Conservation (phyloP, 176 grass and related monocot genomes). For the Musa beccarii region DNA sequence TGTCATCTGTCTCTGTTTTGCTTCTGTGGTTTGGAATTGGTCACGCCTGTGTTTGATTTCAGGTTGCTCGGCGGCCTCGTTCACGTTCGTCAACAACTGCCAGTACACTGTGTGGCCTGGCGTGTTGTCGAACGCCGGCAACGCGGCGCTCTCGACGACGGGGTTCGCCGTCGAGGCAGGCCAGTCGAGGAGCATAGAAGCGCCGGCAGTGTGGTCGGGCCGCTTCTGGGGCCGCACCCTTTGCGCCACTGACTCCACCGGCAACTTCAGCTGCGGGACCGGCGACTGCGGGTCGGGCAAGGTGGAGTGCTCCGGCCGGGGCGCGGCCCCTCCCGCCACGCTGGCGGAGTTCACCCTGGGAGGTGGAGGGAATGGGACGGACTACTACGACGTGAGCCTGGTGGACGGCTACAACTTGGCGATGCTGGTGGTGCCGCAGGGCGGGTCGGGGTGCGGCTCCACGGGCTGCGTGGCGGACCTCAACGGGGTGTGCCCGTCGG, state of each 20-base stretch:
- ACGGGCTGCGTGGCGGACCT: slow-evolving; percentile 64
- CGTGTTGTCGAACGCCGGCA: background rate
- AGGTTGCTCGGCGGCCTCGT: background rate
- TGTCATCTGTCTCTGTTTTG: too few species aligned
- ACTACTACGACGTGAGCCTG: slow-evolving; percentile 85
- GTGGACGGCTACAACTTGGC: slow-evolving; percentile 73
- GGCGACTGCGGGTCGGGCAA: background rate
- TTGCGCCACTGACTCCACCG: background rate
- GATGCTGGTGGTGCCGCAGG: slow-evolving; percentile 45
- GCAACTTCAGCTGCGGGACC: background rate
- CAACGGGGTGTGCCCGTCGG: slow-evolving; percentile 42
- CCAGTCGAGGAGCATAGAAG: background rate
- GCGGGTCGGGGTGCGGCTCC: slow-evolving; percentile 31
- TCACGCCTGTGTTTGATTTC: background rate
- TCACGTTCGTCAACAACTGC: background rate
- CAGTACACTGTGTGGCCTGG: background rate
- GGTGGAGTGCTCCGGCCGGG: background rate
- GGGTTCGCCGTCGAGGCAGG: background rate
- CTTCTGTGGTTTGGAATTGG: too few species aligned
- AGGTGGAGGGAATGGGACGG: slow-evolving; percentile 30
- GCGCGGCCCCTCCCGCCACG: background rate
- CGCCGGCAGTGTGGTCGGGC: background rate
- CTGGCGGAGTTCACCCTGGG: background rate
- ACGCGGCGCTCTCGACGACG: background rate
- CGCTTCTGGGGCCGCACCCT: background rate